Conservation (phyloP, 257 asterid species). For the Solanum rostratum region DNA sequence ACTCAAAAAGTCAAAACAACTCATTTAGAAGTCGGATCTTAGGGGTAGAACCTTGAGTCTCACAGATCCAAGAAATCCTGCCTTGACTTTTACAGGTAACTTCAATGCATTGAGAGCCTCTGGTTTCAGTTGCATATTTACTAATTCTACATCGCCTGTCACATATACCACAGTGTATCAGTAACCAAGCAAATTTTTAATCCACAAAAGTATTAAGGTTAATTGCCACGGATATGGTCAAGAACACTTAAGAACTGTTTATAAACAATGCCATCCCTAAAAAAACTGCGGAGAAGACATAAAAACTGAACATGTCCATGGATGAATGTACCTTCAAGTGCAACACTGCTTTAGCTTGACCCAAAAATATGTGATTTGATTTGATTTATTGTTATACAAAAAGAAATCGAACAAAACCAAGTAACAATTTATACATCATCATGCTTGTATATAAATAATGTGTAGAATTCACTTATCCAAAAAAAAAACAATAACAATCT, state of each 20-base stretch:
- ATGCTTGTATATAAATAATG: neutral
- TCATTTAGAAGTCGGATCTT: neutral
- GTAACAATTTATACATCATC: neutral
- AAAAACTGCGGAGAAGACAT: neutral
- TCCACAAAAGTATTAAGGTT: neutral
- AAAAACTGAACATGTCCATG: neutral
- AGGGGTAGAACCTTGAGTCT: slow-evolving; percentile 71
- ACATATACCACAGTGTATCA: neutral
- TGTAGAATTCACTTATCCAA: neutral
- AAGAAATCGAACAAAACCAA: neutral
- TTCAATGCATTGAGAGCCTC: slow-evolving; percentile 98
- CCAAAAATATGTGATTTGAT: neutral
- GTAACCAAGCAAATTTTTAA: neutral
- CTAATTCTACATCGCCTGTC: slow-evolving; percentile 85
- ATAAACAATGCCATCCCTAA: neutral
- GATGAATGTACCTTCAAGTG: neutral
- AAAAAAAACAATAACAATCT: neutral
- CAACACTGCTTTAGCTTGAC: neutral
- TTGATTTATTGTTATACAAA: neutral
- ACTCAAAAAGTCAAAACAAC: neutral
- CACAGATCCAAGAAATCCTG: slow-evolving; percentile 98
- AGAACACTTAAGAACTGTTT: neutral
- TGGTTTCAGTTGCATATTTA: slow-evolving; percentile 96
- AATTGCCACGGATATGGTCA: neutral
- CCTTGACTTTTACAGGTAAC: slow-evolving; percentile 95